These are phyloP conservation scores for Asterochloris sp. DNA, from an alignment of 139 green algal genomes.

Conservation along the genomic window DNA sequence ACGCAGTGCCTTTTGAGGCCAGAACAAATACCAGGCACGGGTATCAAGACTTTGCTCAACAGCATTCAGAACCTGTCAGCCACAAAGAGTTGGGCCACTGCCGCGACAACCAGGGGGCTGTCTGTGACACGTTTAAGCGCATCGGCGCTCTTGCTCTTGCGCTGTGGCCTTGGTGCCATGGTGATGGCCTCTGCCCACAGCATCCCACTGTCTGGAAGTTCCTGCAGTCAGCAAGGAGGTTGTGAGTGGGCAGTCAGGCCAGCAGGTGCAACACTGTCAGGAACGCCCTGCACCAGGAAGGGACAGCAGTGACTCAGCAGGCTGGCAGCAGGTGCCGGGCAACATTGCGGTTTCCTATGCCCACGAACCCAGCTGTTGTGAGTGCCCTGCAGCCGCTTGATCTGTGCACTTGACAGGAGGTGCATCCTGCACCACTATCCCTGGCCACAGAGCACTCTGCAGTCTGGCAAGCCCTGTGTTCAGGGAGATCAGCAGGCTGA, in stretches of 20 bases:
- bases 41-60: slow-evolving; percentile 58
- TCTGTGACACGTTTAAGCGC: slow-evolving; percentile 92
- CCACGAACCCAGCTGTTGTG: too few species aligned
- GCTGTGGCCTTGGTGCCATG: slow-evolving; percentile 81
- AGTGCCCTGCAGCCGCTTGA: too few species aligned
- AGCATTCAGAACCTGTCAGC: slow-evolving; percentile 39
- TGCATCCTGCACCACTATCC: neutral
- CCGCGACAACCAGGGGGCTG: slow-evolving; percentile 77
- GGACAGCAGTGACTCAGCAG: neutral
- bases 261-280: neutral
- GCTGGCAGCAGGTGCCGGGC: neutral
- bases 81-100: slow-evolving; percentile 91
- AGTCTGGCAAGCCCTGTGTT: too few species aligned
- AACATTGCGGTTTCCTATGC: too few species aligned
- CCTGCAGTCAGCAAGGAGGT: slow-evolving; percentile 43
- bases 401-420: too few species aligned
- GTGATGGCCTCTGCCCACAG: slow-evolving; percentile 87
- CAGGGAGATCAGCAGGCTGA: too few species aligned
- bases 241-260: neutral
- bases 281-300: neutral
- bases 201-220: slow-evolving; percentile 81
- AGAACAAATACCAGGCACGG: neutral
- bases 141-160: slow-evolving; percentile 76
- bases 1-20: neutral
- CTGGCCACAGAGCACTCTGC: neutral